phyloP scores from a whole-genome alignment of 352 stramenopile genomes.

The Pythium inflatum region DNA sequence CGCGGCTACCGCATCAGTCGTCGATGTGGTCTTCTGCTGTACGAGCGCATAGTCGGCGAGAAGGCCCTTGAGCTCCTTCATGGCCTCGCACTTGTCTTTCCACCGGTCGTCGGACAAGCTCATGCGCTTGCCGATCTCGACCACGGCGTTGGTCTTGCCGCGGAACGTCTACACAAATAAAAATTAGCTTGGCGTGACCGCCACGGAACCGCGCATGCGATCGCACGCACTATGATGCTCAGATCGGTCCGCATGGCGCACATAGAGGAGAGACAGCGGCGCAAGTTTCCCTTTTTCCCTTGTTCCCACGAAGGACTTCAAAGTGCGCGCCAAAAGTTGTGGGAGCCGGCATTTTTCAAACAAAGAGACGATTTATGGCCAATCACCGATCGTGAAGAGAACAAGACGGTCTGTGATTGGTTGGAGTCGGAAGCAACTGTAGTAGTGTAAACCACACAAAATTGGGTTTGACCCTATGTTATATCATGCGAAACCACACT shows the following conservation, averaged over 20 bases:
- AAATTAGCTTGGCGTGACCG: not conserved
- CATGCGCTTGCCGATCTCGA: slow-evolving; percentile 59
- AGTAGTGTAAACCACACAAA: no score
- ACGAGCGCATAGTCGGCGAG: slow-evolving; percentile 31
- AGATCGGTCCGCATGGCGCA: slow-evolving; percentile 43
- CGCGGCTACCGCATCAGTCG: not conserved
- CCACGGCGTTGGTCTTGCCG: slow-evolving; percentile 49
- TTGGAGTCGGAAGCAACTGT: no score
- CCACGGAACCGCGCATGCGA: not conserved
- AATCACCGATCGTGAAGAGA: slow-evolving; percentile 11
- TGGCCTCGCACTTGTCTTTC: slow-evolving; percentile 59
- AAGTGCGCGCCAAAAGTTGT: slow-evolving; percentile 10
- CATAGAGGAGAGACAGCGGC: not conserved
- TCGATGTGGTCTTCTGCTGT: slow-evolving; percentile 10
- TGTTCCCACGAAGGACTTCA: not conserved
- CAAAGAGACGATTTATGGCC: not conserved
- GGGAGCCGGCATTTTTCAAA: not conserved
- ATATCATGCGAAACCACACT: no score
- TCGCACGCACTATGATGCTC: slow-evolving; percentile 51
- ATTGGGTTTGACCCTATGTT: no score
- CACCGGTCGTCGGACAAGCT: slow-evolving; percentile 58
- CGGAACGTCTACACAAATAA: slow-evolving; percentile 43
- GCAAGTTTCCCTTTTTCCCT: not conserved
- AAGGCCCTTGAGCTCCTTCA: slow-evolving; percentile 47
- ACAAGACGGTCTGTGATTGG: not conserved